Conservation (phyloP, 495 filamentous ascomycete species). For the Xylaria grammica region DNA sequence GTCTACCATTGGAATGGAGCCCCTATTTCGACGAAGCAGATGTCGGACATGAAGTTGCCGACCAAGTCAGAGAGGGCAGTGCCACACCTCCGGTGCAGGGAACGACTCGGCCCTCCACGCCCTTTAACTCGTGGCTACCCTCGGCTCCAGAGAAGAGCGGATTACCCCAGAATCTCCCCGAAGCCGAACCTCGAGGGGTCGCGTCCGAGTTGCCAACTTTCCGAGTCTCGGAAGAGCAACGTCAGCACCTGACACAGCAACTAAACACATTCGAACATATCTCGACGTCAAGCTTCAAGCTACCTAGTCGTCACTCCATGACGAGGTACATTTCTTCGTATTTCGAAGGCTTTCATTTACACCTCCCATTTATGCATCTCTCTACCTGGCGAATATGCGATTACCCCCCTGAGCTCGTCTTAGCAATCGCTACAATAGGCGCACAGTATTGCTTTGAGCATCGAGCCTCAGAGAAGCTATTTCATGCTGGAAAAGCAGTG, state of each 20-base stretch:
- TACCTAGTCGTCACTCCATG: not conserved
- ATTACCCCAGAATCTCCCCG: not conserved
- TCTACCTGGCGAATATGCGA: no score
- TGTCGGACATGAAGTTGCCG: not conserved
- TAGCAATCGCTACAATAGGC: constrained; percentile 5
- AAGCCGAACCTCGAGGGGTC: not conserved
- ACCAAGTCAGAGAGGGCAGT: not conserved
- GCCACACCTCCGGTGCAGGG: not conserved
- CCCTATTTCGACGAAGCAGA: not conserved
- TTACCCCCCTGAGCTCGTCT: constrained; percentile 5
- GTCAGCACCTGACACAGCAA: not conserved
- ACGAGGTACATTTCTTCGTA: constrained; percentile 14
- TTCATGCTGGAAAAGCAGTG: not conserved
- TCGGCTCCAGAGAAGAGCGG: not conserved
- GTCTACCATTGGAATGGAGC: constrained; percentile 3
- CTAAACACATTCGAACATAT: not conserved
- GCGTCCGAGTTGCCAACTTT: not conserved
- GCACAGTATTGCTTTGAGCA: constrained; percentile 19
- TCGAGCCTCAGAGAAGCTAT: not conserved
- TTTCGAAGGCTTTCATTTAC: constrained; percentile 51
- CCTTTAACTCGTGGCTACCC: constrained; percentile 11
- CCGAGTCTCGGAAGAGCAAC: constrained; percentile 6
- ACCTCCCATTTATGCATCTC: constrained; percentile 44
- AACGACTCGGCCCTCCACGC: constrained; percentile 2
- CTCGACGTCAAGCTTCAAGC: not conserved